Evolutionary conservation across 78 protist genomes (phyloP).

Genomic region (Cavenderia fasciculata): DNA sequence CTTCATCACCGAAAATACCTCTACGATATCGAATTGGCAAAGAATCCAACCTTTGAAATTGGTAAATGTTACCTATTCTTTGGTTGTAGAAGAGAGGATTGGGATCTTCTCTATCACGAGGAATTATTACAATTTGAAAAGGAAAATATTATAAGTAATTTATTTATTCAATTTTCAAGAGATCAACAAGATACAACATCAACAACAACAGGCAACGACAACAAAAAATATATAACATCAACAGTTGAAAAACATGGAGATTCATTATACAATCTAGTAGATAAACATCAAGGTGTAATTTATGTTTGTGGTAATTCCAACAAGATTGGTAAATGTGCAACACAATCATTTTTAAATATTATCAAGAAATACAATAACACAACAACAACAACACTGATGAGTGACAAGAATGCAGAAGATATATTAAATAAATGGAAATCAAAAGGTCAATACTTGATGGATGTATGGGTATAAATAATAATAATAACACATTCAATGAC

Average conservation of each 20-base stretch:
- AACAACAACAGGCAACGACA: background rate
- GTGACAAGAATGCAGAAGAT: background rate
- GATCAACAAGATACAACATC: background rate
- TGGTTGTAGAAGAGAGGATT: conserved; percentile 60
- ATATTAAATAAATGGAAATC: conserved; percentile 1
- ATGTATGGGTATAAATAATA: conserved; percentile 8
- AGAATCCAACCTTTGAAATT: background rate
- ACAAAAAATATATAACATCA: conserved; percentile 1
- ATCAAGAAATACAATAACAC: background rate
- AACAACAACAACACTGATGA: background rate
- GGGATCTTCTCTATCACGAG: conserved; percentile 46
- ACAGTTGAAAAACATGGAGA: conserved; percentile 18
- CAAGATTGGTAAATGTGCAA: conserved; percentile 34
- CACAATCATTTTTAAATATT: background rate
- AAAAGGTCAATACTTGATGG: conserved; percentile 6
- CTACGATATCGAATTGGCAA: no score
- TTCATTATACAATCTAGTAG: background rate
- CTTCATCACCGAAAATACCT: conserved; percentile 13
- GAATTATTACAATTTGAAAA: conserved; percentile 37
- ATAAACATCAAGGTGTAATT: background rate
- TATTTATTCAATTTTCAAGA: conserved; percentile 12
- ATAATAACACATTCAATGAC: no score
- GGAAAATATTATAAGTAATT: conserved; percentile 14
- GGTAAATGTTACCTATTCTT: conserved; percentile 53
- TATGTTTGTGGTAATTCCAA: conserved; percentile 39